Evolutionary conservation across 2,329 filamentous ascomycete genomes (phyloP).

Genomic region (Drechslera avenae): DNA sequence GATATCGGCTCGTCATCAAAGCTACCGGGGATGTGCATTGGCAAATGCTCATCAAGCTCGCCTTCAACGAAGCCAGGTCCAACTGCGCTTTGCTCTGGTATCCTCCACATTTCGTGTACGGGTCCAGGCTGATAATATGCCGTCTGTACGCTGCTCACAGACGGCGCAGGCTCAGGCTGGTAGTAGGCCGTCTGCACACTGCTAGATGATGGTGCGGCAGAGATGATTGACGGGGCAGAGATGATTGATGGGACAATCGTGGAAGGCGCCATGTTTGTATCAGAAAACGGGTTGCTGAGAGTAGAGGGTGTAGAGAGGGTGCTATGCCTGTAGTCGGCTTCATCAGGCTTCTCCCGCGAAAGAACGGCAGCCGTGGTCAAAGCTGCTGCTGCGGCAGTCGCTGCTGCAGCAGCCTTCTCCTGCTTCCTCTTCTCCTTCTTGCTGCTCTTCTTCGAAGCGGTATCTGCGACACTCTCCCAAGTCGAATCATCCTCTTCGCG

Average conservation of each 20-base stretch:
- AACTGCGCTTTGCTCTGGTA: slow-evolving; percentile 17
- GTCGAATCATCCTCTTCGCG: slow-evolving; percentile 31
- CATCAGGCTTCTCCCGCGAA: slow-evolving; percentile 25
- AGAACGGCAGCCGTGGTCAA: slow-evolving; percentile 27
- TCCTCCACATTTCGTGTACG: slow-evolving; percentile 44
- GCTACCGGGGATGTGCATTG: slow-evolving; percentile 65
- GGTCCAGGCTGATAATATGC: slow-evolving; percentile 52
- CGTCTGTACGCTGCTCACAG: slow-evolving; percentile 25
- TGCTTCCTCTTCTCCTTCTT: slow-evolving; percentile 45
- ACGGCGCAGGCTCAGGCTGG: slow-evolving; percentile 16
- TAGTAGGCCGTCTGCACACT: slow-evolving; percentile 1
- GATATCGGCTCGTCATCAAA: slow-evolving; percentile 55
- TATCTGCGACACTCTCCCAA: slow-evolving; percentile 28
- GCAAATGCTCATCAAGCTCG: slow-evolving; percentile 61
- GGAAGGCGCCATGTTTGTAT: slow-evolving; percentile 31
- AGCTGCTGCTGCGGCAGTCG: slow-evolving; percentile 21
- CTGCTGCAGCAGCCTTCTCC: slow-evolving; percentile 33
- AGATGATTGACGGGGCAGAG: slow-evolving; percentile 25
- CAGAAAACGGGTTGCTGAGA: slow-evolving; percentile 37
- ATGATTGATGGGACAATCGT: slow-evolving; percentile 24
- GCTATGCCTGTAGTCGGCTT: slow-evolving; percentile 18
- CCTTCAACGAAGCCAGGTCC: slow-evolving; percentile 46
- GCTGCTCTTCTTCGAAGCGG: slow-evolving; percentile 35
- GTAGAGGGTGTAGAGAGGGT: slow-evolving; percentile 20
- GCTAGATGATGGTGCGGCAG: slow-evolving; percentile 27